phyloP scores from a whole-genome alignment of 495 filamentous ascomycete genomes.

The Penicillium verhagenii region DNA sequence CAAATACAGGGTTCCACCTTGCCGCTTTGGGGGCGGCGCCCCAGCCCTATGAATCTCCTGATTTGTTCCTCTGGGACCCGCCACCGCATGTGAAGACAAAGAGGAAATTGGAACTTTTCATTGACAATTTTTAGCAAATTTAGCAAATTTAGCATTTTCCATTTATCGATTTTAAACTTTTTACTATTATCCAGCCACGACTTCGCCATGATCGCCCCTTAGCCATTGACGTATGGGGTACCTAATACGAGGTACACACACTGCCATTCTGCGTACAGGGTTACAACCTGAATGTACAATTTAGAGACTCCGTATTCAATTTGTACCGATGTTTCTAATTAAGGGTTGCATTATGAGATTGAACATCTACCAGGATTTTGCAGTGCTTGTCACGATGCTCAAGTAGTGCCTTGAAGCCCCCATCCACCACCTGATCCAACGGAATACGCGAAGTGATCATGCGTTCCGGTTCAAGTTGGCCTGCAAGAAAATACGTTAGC shows the following conservation, averaged over 20 bases:
- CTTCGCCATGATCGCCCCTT: constrained; percentile 26
- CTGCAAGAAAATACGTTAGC: constrained; percentile 21
- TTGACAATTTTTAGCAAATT: no score
- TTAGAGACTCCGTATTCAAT: no score
- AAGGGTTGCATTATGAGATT: no score
- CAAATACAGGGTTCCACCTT: background rate
- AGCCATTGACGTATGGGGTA: constrained; percentile 59
- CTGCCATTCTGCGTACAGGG: no score
- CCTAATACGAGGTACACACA: constrained; percentile 57
- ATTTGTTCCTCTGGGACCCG: background rate
- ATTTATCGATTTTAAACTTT: background rate
- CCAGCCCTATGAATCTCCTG: background rate
- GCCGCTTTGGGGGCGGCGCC: background rate
- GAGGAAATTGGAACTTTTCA: background rate
- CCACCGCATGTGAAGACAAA: constrained; percentile 16
- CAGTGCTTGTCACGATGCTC: constrained; percentile 56
- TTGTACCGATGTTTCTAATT: no score
- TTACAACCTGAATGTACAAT: no score
- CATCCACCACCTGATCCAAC: constrained; percentile 55
- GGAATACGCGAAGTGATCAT: constrained; percentile 60
- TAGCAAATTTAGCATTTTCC: no score
- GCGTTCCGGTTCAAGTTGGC: constrained; percentile 48
- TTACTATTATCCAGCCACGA: constrained; percentile 7
- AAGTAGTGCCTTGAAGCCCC: constrained; percentile 55
- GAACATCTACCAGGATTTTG: constrained; percentile 31